Conservation (phyloP, 768 basidiomycete genomes). For the Lentinula boryana region DNA sequence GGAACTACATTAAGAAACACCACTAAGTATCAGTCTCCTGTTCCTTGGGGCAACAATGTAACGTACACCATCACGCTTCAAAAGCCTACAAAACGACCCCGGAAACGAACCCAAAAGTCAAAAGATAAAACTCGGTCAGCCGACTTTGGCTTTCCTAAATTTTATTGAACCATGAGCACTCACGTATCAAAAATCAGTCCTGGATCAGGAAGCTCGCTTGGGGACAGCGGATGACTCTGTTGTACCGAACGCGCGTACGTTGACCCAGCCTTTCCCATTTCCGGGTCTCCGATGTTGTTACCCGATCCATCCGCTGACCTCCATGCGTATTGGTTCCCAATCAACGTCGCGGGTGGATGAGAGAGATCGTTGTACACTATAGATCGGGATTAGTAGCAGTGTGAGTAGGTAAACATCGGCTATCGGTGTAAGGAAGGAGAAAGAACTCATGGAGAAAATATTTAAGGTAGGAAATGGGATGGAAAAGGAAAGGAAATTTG, state of each 20-base stretch:
- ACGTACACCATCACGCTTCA: constrained; percentile 53
- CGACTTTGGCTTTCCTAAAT: neutral
- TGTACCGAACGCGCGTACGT: constrained; percentile 85
- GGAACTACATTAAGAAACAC: constrained; percentile 41
- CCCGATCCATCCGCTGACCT: constrained; percentile 71
- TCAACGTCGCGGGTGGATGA: constrained; percentile 69
- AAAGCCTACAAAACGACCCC: constrained; percentile 25
- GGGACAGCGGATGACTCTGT: constrained; percentile 57
- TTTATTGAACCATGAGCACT: constrained; percentile 10
- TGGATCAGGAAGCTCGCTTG: constrained; percentile 69
- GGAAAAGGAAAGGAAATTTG: neutral
- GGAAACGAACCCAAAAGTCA: neutral
- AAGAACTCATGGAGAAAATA: neutral
- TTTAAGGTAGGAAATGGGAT: too few relatives aligned
- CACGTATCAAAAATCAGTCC: constrained; percentile 76
- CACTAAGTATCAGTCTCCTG: neutral
- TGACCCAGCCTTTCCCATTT: constrained; percentile 71
- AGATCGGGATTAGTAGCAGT: neutral
- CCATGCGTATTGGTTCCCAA: constrained; percentile 59
- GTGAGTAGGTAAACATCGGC: too few relatives aligned
- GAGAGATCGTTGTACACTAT: constrained; percentile 78
- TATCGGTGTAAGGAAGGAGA: neutral
- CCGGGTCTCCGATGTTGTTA: constrained; percentile 68
- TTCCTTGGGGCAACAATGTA: too few relatives aligned
- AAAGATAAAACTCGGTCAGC: neutral